Conservation (phyloP, 768 basidiomycete species). For the Suillus fuscotomentosus region DNA sequence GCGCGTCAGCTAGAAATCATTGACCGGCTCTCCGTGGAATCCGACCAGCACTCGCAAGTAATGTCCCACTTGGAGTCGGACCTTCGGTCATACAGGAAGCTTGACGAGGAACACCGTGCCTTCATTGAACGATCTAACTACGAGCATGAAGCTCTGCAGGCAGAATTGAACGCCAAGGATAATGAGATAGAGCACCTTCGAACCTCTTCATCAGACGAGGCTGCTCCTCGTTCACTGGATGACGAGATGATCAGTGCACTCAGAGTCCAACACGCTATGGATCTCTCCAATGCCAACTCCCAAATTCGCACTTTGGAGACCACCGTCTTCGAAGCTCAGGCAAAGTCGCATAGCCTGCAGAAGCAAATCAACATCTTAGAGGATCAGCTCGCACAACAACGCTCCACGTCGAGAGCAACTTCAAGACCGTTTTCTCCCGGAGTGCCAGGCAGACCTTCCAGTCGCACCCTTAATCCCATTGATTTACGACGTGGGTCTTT, state of each 20-base stretch:
- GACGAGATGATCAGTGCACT: constrained; percentile 72
- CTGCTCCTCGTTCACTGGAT: constrained; percentile 56
- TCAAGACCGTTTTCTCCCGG: constrained; percentile 48
- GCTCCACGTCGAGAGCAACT: constrained; percentile 40
- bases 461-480: constrained; percentile 34
- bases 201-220: constrained; percentile 37
- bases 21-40: constrained; percentile 46
- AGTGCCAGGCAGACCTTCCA: constrained; percentile 41
- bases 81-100: constrained; percentile 44
- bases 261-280: constrained; percentile 73
- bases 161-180: constrained; percentile 59
- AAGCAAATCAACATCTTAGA: constrained; percentile 65
- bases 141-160: constrained; percentile 69
- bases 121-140: constrained; percentile 62
- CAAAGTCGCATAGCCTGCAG: constrained; percentile 62
- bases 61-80: constrained; percentile 50
- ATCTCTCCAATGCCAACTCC: constrained; percentile 77
- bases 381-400: constrained; percentile 56
- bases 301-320: constrained; percentile 78
- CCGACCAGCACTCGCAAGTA: constrained; percentile 53
- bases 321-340: constrained; percentile 70
- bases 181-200: constrained; percentile 62
- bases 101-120: constrained; percentile 60
- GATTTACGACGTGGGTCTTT: constrained; percentile 40
- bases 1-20: constrained; percentile 56